Conservation (phyloP, 495 filamentous ascomycete species). For the Aspergillus nidulans region DNA sequence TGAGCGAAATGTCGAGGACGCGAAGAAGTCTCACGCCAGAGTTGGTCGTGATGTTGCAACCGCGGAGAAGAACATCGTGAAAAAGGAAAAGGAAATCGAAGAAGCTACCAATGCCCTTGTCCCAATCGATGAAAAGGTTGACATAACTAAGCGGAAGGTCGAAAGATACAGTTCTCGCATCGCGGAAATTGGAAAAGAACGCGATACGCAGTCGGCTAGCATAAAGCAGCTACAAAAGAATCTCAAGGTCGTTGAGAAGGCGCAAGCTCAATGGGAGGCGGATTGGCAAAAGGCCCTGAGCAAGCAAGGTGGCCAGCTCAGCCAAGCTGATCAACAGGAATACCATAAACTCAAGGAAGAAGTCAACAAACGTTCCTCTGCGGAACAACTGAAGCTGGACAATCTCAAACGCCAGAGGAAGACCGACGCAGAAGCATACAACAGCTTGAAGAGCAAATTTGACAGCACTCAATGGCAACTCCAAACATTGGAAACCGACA, state of each 20-base stretch:
- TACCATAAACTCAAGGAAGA: conserved; percentile 83
- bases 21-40: conserved; percentile 78
- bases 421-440: conserved; percentile 84
- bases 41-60: conserved; percentile 75
- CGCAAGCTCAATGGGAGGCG: conserved; percentile 80
- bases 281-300: conserved; percentile 79
- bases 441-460: conserved; percentile 79
- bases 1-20: conserved; percentile 74
- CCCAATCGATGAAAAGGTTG: conserved; percentile 88
- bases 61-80: conserved; percentile 74
- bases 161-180: conserved; percentile 62
- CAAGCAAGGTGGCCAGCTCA: conserved; percentile 80
- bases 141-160: conserved; percentile 68
- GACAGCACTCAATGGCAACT: conserved; percentile 69
- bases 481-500: conserved; percentile 68
- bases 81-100: conserved; percentile 84
- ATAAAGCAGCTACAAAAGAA: conserved; percentile 74
- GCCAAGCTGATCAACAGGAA: conserved; percentile 80
- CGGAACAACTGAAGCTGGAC: conserved; percentile 77
- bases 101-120: conserved; percentile 79
- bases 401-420: conserved; percentile 78
- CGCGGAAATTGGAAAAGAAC: conserved; percentile 67
- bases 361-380: conserved; percentile 77
- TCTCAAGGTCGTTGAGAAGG: conserved; percentile 79
- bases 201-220: conserved; percentile 59